Percentiles rank a stretch among this genome's conserved stretches.
These are phyloP conservation scores for Vaccinium vitisidaea DNA, from an alignment of 148 eudicot species.

Conservation along the genomic window DNA sequence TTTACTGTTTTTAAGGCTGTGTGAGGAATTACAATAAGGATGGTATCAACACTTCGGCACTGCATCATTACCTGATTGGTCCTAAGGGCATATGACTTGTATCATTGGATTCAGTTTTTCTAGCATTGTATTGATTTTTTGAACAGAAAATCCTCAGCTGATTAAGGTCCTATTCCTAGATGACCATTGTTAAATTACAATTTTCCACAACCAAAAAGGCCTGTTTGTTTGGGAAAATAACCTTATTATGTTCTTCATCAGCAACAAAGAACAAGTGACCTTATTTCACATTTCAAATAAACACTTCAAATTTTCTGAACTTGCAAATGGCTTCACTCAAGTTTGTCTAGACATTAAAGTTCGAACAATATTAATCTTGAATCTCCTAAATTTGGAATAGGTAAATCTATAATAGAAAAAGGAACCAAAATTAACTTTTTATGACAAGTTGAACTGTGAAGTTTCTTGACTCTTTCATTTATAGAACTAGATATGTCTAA, in stretches of 20 bases:
- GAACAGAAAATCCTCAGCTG: not conserved
- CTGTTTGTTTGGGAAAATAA: not conserved
- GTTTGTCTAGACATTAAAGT: not conserved
- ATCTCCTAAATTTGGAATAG: not conserved
- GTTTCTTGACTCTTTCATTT: not conserved
- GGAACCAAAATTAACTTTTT: not conserved
- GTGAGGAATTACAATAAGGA: not conserved
- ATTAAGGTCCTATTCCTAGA: not conserved
- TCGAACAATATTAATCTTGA: not conserved
- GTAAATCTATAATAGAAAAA: too few relatives aligned
- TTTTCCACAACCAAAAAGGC: not conserved
- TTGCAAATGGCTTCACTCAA: constrained; percentile 1
- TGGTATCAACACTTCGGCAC: not conserved
- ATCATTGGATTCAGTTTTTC: constrained; percentile 7
- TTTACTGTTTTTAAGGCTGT: not conserved
- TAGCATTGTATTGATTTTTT: not conserved
- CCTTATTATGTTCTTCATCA: not conserved
- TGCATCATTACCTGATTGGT: not conserved
- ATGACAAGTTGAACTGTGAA: not conserved
- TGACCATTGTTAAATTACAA: not conserved
- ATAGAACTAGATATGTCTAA: not conserved
- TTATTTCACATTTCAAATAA: not conserved
- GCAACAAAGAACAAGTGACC: not conserved
- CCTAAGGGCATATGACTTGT: not conserved
- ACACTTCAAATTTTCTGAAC: not conserved